Percentiles rank a stretch among this genome's conserved stretches.
Conservation (phyloP, 805 yeast genomes). For the Candida sphagnicola region DNA sequence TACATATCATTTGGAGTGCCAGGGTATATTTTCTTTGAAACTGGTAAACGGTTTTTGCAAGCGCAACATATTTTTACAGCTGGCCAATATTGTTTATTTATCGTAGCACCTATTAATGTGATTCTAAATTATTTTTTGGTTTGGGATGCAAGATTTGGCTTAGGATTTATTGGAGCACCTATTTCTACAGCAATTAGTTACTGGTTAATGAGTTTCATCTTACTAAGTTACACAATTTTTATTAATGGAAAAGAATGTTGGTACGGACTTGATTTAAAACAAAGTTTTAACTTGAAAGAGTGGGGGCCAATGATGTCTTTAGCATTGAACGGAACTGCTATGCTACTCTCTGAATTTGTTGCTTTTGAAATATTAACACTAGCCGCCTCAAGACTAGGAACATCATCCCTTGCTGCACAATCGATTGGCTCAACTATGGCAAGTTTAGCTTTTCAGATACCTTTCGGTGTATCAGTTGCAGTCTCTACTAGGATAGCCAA, state of each 20-base stretch:
- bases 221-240: constrained; percentile 29
- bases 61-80: constrained; percentile 88
- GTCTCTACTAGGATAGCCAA: constrained; percentile 38
- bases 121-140: constrained; percentile 67
- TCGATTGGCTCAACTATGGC: constrained; percentile 38
- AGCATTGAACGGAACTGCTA: constrained; percentile 45
- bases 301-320: constrained; percentile 44
- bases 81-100: constrained; percentile 60
- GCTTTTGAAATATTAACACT: constrained; percentile 40
- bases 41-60: constrained; percentile 76
- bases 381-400: constrained; percentile 45
- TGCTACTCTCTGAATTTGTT: constrained; percentile 42
- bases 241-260: constrained; percentile 37
- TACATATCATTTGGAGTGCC: constrained; percentile 69
- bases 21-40: constrained; percentile 72
- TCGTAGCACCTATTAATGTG: constrained; percentile 71
- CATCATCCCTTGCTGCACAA: constrained; percentile 40
- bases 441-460: constrained; percentile 33
- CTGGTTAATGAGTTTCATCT: constrained; percentile 50
- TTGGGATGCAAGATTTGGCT: constrained; percentile 63
- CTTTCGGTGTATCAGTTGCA: constrained; percentile 40
- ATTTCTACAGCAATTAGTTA: constrained; percentile 67
- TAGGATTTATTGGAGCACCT: constrained; percentile 83
- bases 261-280: constrained; percentile 23
- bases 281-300: constrained; percentile 25